Evolutionary conservation across 805 yeast species (phyloP), one percentile per base, ranked within the genome.

Genomic region (Teunomyces lycoperdinae): DNA sequence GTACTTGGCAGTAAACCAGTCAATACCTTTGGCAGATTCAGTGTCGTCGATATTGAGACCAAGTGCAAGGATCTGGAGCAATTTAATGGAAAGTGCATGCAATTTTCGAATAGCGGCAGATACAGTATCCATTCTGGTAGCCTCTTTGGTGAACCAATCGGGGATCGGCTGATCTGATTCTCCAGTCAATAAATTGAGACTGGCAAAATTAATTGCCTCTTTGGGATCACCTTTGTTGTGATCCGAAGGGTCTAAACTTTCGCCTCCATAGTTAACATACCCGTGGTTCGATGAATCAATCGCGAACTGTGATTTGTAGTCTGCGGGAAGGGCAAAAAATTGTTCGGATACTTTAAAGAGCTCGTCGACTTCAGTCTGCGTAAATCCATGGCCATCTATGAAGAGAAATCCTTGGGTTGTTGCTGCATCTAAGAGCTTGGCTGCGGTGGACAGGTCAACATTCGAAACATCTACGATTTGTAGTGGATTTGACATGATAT

Each of bases 141-240:
- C 67, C 29, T 69, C 67, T 41, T 68, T 61, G 11, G 45, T 50
- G 51, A 85, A 83, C 62, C 77, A 66, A 5, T 64, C 71, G 2
- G 91, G 94, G 27, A 85, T 62, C 3, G 63, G 63, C 28, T 71
- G 54, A 1, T 55, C 33, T 3, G 67, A 53, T 9, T 47, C 45
- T 0, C 88, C 89, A 7, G 78, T 74, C 24, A 54, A 49, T 49
- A 81, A 74, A 54, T 81, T 65, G 55, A 84, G 70, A 14, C 68
- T 61, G 39, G 85, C 80, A 61, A 87, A 80, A 58, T 88, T 87
- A 67, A 84, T 80, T 1, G 86, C 88, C 60, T 83, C 86, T 56
- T 83, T 83, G 33, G 83, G 85, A 60, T 83, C 87, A 4, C 85
- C 84, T 38, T 56, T 55, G 43, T 61, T 63, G 39, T 66, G 71